phyloP scores from a whole-genome alignment of 139 green algal genomes.

The Tetradesmus lagerheimii region DNA sequence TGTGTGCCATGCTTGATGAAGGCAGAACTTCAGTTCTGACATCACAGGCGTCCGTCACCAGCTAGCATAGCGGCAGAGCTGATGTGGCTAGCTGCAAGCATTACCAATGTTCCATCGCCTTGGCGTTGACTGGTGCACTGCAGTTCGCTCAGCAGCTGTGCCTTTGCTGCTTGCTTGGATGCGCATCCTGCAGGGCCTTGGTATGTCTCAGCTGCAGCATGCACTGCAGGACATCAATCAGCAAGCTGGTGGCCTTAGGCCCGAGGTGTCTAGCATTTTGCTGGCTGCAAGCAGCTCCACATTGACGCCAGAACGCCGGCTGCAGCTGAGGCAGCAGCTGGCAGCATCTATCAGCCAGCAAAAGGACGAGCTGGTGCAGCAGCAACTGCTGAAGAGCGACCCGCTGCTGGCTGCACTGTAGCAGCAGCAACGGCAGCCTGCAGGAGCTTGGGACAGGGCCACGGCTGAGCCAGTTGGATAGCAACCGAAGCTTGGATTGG shows the following conservation, averaged over 20 bases:
- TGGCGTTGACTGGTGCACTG: not conserved
- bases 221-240: not conserved
- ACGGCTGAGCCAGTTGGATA: not conserved
- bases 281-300: slow-evolving; percentile 29
- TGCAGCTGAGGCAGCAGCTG: not conserved
- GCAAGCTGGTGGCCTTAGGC: not conserved
- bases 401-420: not conserved
- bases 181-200: not conserved
- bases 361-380: not conserved
- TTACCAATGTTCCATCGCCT: not conserved
- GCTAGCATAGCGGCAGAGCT: no score
- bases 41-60: no score
- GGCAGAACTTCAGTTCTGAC: no score
- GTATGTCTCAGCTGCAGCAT: not conserved
- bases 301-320: not conserved
- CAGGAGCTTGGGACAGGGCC: not conserved
- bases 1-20: not conserved
- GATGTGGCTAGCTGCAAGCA: no score
- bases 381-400: not conserved
- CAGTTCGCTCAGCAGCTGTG: not conserved
- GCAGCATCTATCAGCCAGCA: not conserved
- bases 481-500: no score
- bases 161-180: not conserved
- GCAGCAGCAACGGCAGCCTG: not conserved
- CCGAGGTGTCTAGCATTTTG: not conserved